A percentile compares a stretch with the other conserved stretches of the same genome.
Conservation (phyloP, 2,329 filamentous ascomycete genomes). For the Cordyceps javanica region DNA sequence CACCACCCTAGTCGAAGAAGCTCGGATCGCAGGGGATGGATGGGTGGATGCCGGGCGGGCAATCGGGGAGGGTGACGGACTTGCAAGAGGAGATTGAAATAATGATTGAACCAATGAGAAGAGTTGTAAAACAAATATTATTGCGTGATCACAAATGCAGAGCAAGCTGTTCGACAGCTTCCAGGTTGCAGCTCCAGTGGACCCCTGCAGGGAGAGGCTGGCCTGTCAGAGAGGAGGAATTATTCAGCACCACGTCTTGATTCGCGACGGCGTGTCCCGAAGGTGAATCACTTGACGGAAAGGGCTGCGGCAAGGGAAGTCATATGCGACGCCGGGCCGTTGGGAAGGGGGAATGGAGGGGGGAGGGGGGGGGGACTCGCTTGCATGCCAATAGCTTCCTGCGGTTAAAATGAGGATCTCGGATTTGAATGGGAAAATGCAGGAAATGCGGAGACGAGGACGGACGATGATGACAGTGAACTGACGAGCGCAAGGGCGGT, state of each 20-base stretch:
- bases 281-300: slow-evolving; percentile 6
- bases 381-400: not conserved
- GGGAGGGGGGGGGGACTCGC: not conserved
- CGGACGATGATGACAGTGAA: not conserved
- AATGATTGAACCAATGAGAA: not conserved
- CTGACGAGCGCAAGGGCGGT: not conserved
- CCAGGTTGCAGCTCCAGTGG: slow-evolving; percentile 1
- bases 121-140: not conserved
- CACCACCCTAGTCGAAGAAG: not conserved
- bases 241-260: slow-evolving; percentile 19
- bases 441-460: not conserved
- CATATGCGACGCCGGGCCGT: not conserved
- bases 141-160: slow-evolving; percentile 9
- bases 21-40: slow-evolving; percentile 1
- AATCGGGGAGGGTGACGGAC: slow-evolving; percentile 6
- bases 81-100: not conserved
- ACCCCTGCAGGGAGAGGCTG: not conserved
- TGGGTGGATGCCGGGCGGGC: not conserved
- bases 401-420: not conserved
- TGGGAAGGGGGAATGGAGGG: too few species aligned
- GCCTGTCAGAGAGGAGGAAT: slow-evolving; percentile 22
- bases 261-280: not conserved
- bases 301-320: slow-evolving; percentile 1
- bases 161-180: not conserved
- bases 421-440: not conserved